phyloP scores from a whole-genome alignment of 768 basidiomycete genomes.

The Pilatotrama ljubarskyi region DNA sequence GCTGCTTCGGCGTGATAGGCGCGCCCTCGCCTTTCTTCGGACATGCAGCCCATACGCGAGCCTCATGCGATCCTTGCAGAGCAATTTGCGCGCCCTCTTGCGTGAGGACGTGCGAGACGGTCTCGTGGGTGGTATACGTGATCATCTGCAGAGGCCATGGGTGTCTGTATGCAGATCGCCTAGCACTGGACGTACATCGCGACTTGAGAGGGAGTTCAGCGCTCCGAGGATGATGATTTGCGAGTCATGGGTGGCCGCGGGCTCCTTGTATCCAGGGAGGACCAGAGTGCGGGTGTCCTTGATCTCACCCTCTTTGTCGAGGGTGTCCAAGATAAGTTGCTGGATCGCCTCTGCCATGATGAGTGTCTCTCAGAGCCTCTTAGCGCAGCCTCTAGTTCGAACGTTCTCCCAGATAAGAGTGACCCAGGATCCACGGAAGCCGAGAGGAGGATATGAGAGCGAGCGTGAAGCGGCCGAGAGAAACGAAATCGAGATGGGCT shows the following conservation, averaged over 20 bases:
- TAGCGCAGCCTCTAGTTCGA: not conserved
- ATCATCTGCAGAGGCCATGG: constrained; percentile 64
- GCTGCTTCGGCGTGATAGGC: constrained; percentile 63
- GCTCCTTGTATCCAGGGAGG: constrained; percentile 60
- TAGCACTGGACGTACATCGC: constrained; percentile 59
- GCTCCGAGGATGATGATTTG: constrained; percentile 88
- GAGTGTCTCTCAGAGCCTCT: not conserved
- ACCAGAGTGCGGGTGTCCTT: constrained; percentile 67
- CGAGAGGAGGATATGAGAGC: not conserved
- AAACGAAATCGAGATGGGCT: constrained; percentile 19
- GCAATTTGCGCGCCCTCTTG: constrained; percentile 82
- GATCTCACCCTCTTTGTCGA: constrained; percentile 57
- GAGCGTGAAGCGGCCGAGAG: not conserved
- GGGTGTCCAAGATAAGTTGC: constrained; percentile 72
- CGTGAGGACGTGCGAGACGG: constrained; percentile 71
- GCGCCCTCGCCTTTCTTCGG: constrained; percentile 68
- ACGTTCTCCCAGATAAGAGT: not conserved
- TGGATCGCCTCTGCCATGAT: constrained; percentile 79
- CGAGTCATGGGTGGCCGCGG: constrained; percentile 66
- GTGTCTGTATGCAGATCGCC: not conserved
- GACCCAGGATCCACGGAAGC: not conserved
- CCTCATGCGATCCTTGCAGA: constrained; percentile 88
- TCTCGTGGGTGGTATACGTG: constrained; percentile 74
- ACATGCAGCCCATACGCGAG: constrained; percentile 86
- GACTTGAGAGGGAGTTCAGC: constrained; percentile 84